phyloP scores from a whole-genome alignment of 768 basidiomycete genomes.

The Gloeostereum incarnatum region DNA sequence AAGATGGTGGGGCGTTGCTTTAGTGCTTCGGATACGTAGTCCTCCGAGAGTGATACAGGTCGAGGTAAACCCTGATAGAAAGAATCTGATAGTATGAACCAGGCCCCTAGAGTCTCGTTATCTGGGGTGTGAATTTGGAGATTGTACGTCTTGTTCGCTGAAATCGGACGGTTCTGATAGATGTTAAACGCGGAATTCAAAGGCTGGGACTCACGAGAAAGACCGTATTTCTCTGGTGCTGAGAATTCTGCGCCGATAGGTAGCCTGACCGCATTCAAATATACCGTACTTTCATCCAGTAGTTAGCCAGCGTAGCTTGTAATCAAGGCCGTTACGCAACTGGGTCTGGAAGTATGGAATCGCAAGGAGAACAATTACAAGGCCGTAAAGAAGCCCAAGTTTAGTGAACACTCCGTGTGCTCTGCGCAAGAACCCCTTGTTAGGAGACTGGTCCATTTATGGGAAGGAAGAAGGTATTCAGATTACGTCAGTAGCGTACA shows the following conservation, averaged over 20 bases:
- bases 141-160: slow-evolving; percentile 75
- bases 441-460: too few relatives aligned
- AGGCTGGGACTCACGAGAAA: slow-evolving; percentile 52
- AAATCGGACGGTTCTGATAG: not conserved
- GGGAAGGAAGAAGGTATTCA: too few relatives aligned
- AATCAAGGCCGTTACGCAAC: slow-evolving; percentile 29
- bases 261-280: slow-evolving; percentile 55
- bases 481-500: too few relatives aligned
- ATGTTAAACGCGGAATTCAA: not conserved
- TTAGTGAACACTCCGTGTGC: slow-evolving; percentile 23
- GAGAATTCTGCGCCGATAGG: slow-evolving; percentile 59
- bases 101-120: slow-evolving; percentile 74
- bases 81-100: slow-evolving; percentile 69
- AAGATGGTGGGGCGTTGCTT: slow-evolving; percentile 62
- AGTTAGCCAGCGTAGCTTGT: not conserved
- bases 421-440: too few relatives aligned
- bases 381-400: slow-evolving; percentile 44
- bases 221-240: slow-evolving; percentile 66
- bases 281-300: slow-evolving; percentile 25
- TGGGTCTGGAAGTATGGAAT: slow-evolving; percentile 63
- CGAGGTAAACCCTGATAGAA: slow-evolving; percentile 43
- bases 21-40: slow-evolving; percentile 46
- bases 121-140: slow-evolving; percentile 65
- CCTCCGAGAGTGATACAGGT: slow-evolving; percentile 22
- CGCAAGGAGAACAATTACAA: slow-evolving; percentile 40